Base-by-base conservation (phyloP, 2,329 filamentous ascomycete genomes). In the Sodiomyces alkalinus region DNA sequence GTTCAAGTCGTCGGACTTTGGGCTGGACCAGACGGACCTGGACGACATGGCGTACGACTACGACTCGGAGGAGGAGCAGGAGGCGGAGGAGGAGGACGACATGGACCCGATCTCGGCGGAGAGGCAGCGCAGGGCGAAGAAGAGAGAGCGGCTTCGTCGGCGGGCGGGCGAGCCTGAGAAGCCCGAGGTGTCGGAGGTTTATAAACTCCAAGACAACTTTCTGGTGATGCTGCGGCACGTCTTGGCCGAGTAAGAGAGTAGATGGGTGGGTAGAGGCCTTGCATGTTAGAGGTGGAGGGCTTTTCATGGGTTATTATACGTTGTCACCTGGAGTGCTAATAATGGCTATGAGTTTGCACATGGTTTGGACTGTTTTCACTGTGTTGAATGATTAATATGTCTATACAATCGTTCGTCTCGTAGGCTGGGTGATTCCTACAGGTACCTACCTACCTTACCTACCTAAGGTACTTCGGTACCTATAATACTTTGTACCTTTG, bases 31-130 rank as follows among this genome's bases (percentile, higher is more conserved):
- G 44, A 75, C 80, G 46, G 90, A 96, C 47, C 59, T 96, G 10
- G 72, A 87, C 47, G 86, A 93, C 36, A 74, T 94, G 51, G 72
- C 72, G 24, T 82, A 90, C 41, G 80, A 80, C 3, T 80, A 86
- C 31, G 62, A 56, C 2, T 70, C 67, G 2, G 74, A 76, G 9
- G 67, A 71, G 5, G 71, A 75, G 33, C 69, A 60, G 1, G 71
- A 78, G 39, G 64, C 78, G n/a, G 76, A 78, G 31, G 70, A 66
- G 9, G 76, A 81, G 29, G 82, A 92, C 32, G 76, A 86, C 33
- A 53, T 80, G 35, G 86, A 96, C 45, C 85, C 87, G 2, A 92
- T 98, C 39, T 74, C 75, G 36, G 80, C 81, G 5, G 90, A 96
- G 60, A 64, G 87, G 34, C 79, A 75, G 44, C 66, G 82, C 34